phyloP scores from a whole-genome alignment of 805 yeast genomes.

The Saccharomycopsis selenospora region DNA sequence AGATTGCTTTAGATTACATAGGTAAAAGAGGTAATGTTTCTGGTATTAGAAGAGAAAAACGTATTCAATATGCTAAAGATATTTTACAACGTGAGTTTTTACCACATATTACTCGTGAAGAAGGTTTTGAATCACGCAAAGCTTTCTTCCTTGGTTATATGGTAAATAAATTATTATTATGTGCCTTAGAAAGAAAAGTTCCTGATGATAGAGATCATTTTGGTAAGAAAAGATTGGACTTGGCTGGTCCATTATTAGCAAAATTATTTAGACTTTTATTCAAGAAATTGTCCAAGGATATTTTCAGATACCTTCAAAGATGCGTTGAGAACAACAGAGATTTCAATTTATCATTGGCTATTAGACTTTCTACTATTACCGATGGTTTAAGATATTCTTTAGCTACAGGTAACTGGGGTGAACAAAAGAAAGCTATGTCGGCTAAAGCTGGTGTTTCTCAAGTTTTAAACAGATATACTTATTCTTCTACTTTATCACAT shows the following conservation, averaged over 20 bases:
- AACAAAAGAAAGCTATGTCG: conserved; percentile 98
- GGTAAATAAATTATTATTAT: conserved; percentile 88
- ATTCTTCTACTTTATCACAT: conserved; percentile 97
- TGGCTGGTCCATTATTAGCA: conserved; percentile 97
- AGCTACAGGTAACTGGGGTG: conserved; percentile 99
- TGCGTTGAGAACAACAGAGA: conserved; percentile 98
- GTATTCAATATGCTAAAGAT: conserved; percentile 97
- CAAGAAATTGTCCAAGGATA: conserved; percentile 92
- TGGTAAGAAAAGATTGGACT: conserved; percentile 96
- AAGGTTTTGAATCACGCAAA: conserved; percentile 93
- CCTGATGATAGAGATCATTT: conserved; percentile 99
- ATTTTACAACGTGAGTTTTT: conserved; percentile 91
- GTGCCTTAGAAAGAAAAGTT: conserved; percentile 96
- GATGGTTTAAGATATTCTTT: conserved; percentile 95
- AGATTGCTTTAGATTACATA: conserved; percentile 94
- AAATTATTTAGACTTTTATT: conserved; percentile 90
- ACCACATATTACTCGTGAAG: conserved; percentile 96
- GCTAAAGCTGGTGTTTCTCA: conserved; percentile 99
- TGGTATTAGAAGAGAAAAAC: conserved; percentile 94
- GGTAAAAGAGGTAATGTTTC: conserved; percentile 97
- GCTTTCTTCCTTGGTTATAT: conserved; percentile 97
- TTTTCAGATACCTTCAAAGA: conserved; percentile 96
- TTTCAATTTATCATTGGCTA: conserved; percentile 92
- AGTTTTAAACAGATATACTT: conserved; percentile 94
- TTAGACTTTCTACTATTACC: conserved; percentile 93